A percentile compares a stretch with the other conserved stretches of the same genome.
These are phyloP conservation scores for Catunica adiposa DNA, from an alignment of 2,329 filamentous ascomycete genomes.

Conservation along the genomic window DNA sequence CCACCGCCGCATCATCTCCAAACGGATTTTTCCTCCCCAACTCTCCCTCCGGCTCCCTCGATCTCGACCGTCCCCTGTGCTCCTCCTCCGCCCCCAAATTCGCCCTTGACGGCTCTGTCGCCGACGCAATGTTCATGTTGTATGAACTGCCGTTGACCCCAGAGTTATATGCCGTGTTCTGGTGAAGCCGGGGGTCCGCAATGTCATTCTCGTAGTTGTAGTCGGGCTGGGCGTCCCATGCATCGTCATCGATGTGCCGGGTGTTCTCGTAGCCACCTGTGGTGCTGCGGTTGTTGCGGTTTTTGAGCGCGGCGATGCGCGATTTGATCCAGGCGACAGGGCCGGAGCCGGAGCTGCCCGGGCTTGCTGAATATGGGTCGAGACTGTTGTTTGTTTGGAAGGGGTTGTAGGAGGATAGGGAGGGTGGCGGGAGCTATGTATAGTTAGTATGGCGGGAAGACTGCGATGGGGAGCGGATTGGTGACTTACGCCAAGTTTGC, in stretches of 20 bases:
- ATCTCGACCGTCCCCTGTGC: constrained; percentile 24
- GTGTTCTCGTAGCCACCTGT: constrained; percentile 53
- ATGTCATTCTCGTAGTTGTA: constrained; percentile 29
- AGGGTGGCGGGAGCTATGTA: constrained; percentile 49
- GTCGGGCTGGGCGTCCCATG: constrained; percentile 64
- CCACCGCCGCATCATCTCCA: constrained; percentile 46
- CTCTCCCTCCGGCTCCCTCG: constrained; percentile 27
- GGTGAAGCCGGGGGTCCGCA: constrained; percentile 9
- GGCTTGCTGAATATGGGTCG: constrained; percentile 29
- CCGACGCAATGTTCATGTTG: constrained; percentile 31
- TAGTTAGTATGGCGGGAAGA: neutral
- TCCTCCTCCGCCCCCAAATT: constrained; percentile 12
- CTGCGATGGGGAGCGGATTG: neutral
- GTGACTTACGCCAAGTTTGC: constrained; percentile 49
- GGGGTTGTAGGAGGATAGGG: constrained; percentile 51
- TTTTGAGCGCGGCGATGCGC: constrained; percentile 45
- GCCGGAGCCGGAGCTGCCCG: constrained; percentile 36
- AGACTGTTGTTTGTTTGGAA: constrained; percentile 38
- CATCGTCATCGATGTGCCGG: constrained; percentile 46
- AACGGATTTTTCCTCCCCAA: constrained; percentile 43
- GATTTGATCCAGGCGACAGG: constrained; percentile 58
- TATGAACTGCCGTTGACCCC: constrained; percentile 27
- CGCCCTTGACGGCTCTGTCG: constrained; percentile 20
- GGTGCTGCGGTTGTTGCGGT: constrained; percentile 48
- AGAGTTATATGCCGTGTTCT: constrained; percentile 14